Base-by-base conservation (phyloP, 1,284 basidiomycete species). In the Leccinum pachyderme region DNA sequence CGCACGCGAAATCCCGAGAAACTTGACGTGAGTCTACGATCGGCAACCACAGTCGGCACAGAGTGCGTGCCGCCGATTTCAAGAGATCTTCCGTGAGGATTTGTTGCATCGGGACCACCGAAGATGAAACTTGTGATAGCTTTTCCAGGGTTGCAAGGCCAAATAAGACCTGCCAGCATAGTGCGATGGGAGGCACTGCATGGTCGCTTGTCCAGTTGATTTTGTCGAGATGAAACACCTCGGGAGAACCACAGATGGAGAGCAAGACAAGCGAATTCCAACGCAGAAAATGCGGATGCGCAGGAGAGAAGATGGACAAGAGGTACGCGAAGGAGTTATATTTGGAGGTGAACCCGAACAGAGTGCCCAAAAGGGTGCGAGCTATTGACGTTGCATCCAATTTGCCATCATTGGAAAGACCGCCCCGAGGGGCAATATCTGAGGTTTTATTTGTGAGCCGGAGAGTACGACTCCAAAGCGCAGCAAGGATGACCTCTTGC, bases 41-140 rank as follows among this genome's bases (percentile, higher is more conserved):
- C 27, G 44, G 58, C 9, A 63, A 54, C 79, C 82, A 86, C 7
- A 61, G 62, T 12, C 55, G 61, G 77, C 77, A 81, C 24, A 81
- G 59, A 9, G 67, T 58, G 12, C 70, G 66, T 4, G 76, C 54
- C 29, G 76, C 54, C 29, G 77, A 63, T 22, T 61, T 61, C 32
- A 63, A 66, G 37, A 77, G 32, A 15, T 59, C 62, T 9, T 63
- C 58, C 6, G 35, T 31, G 24, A 29, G 9, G 7, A 18, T 37
- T 31, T 47, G 4, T 33, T 46, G 44, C 9, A 7, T 49, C 29
- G 47, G 9, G 35, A 37, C 24, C 12, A 51, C 18, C 2, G 49
- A 47, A 6, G 45, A 29, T 5, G 35, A 25, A 9, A 53, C 49
- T 47, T 50, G 55, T 55, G 51, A 51, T 35, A 66, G 55, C 48